Conservation (phyloP, 1,284 basidiomycete genomes). For the Moesziomyces globuligerus region DNA sequence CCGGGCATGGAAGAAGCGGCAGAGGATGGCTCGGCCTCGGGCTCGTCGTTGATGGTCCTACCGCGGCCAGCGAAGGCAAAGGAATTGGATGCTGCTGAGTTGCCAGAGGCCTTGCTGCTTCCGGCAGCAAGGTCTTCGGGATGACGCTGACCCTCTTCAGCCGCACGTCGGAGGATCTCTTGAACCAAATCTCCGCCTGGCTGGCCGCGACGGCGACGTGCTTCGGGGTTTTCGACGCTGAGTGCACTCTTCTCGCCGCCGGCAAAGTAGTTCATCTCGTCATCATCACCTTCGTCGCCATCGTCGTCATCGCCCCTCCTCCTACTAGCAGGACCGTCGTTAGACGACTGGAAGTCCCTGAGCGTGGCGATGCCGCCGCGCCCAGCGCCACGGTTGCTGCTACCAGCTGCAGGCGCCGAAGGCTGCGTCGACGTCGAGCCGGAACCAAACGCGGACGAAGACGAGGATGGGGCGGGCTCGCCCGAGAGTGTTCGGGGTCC, state of each 20-base stretch:
- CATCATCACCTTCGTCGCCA: constrained; percentile 53
- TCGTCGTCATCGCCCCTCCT: constrained; percentile 52
- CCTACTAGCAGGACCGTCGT: constrained; percentile 15
- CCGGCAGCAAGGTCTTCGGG: constrained; percentile 18
- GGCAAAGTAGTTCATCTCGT: constrained; percentile 64
- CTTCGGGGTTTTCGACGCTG: constrained; percentile 83
- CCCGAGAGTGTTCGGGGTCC: constrained; percentile 68
- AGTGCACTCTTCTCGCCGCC: constrained; percentile 77
- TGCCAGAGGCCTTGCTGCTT: constrained; percentile 3
- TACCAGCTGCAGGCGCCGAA: constrained; percentile 11
- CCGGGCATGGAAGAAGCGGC: constrained; percentile 34
- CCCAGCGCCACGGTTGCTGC: constrained; percentile 20
- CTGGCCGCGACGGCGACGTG: constrained; percentile 69
- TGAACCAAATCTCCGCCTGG: constrained; percentile 79
- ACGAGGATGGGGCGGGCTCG: constrained; percentile 54
- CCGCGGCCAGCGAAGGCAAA: constrained; percentile 47
- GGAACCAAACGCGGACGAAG: constrained; percentile 34
- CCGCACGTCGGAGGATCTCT: constrained; percentile 80
- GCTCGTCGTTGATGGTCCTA: constrained; percentile 44
- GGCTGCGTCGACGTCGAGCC: constrained; percentile 10
- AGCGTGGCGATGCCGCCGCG: constrained; percentile 67
- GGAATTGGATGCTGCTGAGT: constrained; percentile 13
- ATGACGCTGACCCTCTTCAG: constrained; percentile 72
- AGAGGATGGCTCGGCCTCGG: constrained; percentile 20
- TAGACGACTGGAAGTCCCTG: constrained; percentile 58